A percentile compares a stretch with the other conserved stretches of the same genome.
Evolutionary conservation across 2,329 filamentous ascomycete species (phyloP).

Genomic region (Madurella mycetomatis): DNA sequence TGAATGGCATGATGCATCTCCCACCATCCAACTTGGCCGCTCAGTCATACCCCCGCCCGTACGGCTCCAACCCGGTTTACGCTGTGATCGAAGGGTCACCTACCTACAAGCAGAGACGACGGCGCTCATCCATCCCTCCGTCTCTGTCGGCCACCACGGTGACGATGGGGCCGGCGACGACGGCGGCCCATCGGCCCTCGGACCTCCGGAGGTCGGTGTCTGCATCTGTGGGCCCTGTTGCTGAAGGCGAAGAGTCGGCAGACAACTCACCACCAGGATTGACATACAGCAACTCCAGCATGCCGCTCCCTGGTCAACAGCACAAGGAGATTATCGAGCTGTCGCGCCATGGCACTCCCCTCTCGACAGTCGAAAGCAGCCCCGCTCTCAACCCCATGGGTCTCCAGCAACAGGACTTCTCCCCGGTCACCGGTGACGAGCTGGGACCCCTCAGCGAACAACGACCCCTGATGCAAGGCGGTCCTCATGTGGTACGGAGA

Average conservation of each 20-base stretch:
- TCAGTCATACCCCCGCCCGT: slow-evolving; percentile 72
- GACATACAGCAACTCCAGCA: slow-evolving; percentile 65
- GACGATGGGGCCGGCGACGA: slow-evolving; percentile 51
- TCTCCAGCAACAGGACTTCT: slow-evolving; percentile 67
- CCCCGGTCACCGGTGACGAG: slow-evolving; percentile 59
- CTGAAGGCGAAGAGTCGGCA: slow-evolving; percentile 72
- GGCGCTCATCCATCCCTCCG: slow-evolving; percentile 87
- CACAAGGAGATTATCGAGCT: slow-evolving; percentile 77
- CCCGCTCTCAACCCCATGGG: slow-evolving; percentile 67
- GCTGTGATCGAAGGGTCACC: slow-evolving; percentile 96
- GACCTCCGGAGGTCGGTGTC: slow-evolving; percentile 90
- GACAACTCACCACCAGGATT: slow-evolving; percentile 76
- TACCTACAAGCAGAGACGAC: slow-evolving; percentile 95
- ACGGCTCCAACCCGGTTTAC: slow-evolving; percentile 75
- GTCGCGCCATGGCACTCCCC: slow-evolving; percentile 86
- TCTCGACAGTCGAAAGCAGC: slow-evolving; percentile 79
- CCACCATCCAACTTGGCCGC: slow-evolving; percentile 80
- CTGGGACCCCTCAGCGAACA: slow-evolving; percentile 57
- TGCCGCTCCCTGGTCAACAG: slow-evolving; percentile 60
- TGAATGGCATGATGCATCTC: slow-evolving; percentile 87
- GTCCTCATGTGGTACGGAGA: slow-evolving; percentile 75
- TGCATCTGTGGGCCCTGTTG: slow-evolving; percentile 74
- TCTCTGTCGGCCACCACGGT: slow-evolving; percentile 66
- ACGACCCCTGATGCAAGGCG: slow-evolving; percentile 65
- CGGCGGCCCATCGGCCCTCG: slow-evolving; percentile 67